A percentile compares a stretch with the other conserved stretches of the same genome.
Conservation (phyloP, 2,329 filamentous ascomycete species). For the Triangularia setosa region DNA sequence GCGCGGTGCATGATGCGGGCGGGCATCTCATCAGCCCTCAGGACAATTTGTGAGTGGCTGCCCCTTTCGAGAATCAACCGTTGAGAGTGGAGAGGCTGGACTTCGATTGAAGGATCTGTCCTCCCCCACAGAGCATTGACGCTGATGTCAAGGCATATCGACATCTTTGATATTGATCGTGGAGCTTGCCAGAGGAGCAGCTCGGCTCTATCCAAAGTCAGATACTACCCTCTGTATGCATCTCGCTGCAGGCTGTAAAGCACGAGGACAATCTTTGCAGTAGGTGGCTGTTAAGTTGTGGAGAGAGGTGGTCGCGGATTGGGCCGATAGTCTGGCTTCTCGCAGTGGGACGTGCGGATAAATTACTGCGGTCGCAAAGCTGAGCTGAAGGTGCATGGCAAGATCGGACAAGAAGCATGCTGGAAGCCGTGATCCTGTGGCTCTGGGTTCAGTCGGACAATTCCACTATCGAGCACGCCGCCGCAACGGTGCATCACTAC, state of each 20-base stretch:
- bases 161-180: background rate
- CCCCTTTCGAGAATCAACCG: background rate
- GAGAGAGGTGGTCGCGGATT: slow-evolving; percentile 17
- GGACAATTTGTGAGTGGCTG: slow-evolving; percentile 1
- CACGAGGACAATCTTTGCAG: background rate
- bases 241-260: slow-evolving; percentile 12
- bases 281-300: slow-evolving; percentile 7
- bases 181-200: too few species aligned
- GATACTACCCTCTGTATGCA: slow-evolving; percentile 7
- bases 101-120: background rate
- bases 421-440: background rate
- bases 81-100: background rate
- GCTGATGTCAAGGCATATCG: background rate
- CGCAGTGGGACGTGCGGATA: background rate
- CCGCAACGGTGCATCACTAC: slow-evolving; percentile 1
- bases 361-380: background rate
- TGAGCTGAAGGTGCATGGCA: slow-evolving; percentile 3
- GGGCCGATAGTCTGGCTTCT: slow-evolving; percentile 14
- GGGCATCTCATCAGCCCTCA: background rate
- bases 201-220: too few species aligned
- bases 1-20: slow-evolving; percentile 7
- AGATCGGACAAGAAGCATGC: background rate
- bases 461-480: background rate
- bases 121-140: background rate
- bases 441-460: background rate